A percentile compares a stretch with the other conserved stretches of the same genome.
phyloP scores from a whole-genome alignment of 352 stramenopile genomes.

The Pilasporangium apinafurcum region DNA sequence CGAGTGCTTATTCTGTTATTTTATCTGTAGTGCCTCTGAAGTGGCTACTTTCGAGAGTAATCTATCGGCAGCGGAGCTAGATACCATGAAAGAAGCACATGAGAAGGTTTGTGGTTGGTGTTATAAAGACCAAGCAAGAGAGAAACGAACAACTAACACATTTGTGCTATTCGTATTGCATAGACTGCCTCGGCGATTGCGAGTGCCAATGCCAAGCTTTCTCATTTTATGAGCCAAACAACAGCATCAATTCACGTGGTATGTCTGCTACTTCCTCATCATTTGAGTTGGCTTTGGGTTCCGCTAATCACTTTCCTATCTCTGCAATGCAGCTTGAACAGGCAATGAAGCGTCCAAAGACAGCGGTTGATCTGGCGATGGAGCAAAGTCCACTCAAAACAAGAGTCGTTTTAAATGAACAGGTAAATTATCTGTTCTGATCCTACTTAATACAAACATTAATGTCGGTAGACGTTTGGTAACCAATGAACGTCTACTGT shows the following conservation, averaged over 20 bases:
- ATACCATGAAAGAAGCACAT: constrained; percentile 41
- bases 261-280: too few relatives aligned
- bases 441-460: too few relatives aligned
- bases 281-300: too few relatives aligned
- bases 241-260: constrained; percentile 68
- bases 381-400: constrained; percentile 60
- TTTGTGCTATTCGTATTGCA: neutral
- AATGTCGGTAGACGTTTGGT: too few relatives aligned
- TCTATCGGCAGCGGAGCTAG: too few relatives aligned
- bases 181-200: constrained; percentile 57
- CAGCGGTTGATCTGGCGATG: constrained; percentile 62
- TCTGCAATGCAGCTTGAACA: constrained; percentile 53
- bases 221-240: constrained; percentile 48
- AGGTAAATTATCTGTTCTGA: constrained; percentile 18
- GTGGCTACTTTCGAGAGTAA: too few relatives aligned
- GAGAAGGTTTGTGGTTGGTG: constrained; percentile 26
- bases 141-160: neutral
- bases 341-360: constrained; percentile 76
- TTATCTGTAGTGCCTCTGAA: constrained; percentile 28
- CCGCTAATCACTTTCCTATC: too few relatives aligned
- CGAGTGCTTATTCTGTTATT: constrained; percentile 16
- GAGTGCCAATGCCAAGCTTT: constrained; percentile 41
- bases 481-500: too few relatives aligned
- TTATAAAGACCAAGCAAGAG: neutral
- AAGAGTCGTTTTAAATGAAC: constrained; percentile 26